Base-by-base conservation (phyloP, 805 yeast genomes). In the Lachancea waltii region DNA sequence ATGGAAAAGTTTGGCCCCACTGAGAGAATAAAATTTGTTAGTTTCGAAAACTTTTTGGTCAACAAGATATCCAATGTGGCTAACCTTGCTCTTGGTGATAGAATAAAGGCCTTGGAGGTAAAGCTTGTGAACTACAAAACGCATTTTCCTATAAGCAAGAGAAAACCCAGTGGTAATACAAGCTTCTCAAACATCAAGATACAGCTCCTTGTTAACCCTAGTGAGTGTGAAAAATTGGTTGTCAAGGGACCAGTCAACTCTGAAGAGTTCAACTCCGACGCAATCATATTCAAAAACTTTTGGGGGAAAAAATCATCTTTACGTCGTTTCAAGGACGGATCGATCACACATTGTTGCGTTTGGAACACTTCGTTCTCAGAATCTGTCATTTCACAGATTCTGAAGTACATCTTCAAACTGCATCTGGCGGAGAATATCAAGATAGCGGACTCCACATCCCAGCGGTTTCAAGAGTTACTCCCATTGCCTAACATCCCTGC, bases 261-360 rank as follows among this genome's bases (percentile, higher is more conserved):
- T 27, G 70, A 73, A 27, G 82, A 76, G 22, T 44, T 58, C 18
- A 64, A 65, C 29, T 77, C 70, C 11, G 75, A 64, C 19, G 75
- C 79, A n/a, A 65, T 73, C 5, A 69, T 72, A 38, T 92, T 92
- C 65, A 75, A 83, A 48, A 64, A 75, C 5, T 89, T 92, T 55
- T 92, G 99, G 99, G 97, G 97, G 8, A 54, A 73, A 7, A 81
- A 76, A 47, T 78, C 95, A 0, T 85, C 92, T 10, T 68, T 92
- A 40, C 77, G 99, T 67, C 77, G 92, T 57, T 92, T 90, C 66
- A 87, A 85, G 54, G 95, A 92, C 62, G 97, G 97, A 26, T 69
- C 81, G 3, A 87, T 92, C 43, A 80, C 77, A 45, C 94, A 92
- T 62, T 84, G 95, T 58, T 94, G 92, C 40, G 81, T 87, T 21